phyloP scores from a whole-genome alignment of 225 moss, liverwort and hornwort species.

The Sphagnum contortum region DNA sequence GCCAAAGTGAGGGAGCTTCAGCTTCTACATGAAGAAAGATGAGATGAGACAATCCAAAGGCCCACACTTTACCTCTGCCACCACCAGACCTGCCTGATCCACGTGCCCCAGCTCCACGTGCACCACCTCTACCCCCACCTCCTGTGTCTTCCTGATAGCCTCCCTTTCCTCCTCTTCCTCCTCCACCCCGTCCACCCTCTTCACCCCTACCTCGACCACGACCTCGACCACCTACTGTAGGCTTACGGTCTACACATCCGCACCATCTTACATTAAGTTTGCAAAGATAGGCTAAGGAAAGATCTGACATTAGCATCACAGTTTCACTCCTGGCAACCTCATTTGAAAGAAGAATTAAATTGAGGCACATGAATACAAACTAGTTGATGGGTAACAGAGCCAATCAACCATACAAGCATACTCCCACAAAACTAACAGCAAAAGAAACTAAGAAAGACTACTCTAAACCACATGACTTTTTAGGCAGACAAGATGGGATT shows the following conservation, averaged over 20 bases:
- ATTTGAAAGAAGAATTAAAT: not conserved
- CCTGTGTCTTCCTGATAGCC: conserved; percentile 59
- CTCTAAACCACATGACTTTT: not conserved
- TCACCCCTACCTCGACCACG: conserved; percentile 75
- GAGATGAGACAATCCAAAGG: too few species aligned
- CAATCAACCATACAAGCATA: not conserved
- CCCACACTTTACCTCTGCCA: conserved; percentile 47
- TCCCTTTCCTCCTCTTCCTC: conserved; percentile 52
- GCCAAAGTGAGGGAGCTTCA: too few species aligned
- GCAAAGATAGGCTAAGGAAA: not conserved
- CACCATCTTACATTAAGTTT: not conserved
- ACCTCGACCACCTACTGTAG: conserved; percentile 53
- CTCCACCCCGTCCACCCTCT: conserved; percentile 47
- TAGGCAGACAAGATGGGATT: not conserved
- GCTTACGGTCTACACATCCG: conserved; percentile 51
- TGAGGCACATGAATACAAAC: not conserved
- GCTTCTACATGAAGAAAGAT: not conserved
- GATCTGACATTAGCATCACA: not conserved
- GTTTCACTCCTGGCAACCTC: not conserved
- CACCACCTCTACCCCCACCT: conserved; percentile 55
- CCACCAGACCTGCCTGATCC: conserved; percentile 59
- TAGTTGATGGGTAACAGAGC: not conserved
- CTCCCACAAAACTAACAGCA: not conserved
- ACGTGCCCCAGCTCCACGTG: conserved; percentile 53
- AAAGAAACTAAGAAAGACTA: not conserved